A percentile compares a stretch with the other conserved stretches of the same genome.
phyloP scores from a whole-genome alignment of 768 basidiomycete genomes.

The Gloeopeniophorella convolvens region DNA sequence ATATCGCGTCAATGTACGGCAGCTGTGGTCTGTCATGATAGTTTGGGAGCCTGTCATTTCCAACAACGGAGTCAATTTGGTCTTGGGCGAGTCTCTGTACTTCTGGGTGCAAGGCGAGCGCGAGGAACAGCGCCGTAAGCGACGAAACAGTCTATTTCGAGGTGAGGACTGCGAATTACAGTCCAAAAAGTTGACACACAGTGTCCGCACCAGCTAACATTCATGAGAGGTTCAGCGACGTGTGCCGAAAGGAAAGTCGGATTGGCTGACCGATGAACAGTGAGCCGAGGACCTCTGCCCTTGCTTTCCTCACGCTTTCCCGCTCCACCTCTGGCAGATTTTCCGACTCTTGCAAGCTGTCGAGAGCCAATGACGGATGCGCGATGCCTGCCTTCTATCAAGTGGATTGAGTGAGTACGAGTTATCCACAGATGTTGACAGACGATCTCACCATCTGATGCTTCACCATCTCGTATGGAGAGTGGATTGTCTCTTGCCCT shows the following conservation, averaged over 20 bases:
- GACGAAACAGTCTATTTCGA: constrained; percentile 19
- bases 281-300: not conserved
- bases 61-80: constrained; percentile 26
- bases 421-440: too few species aligned
- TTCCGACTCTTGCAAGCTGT: not conserved
- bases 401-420: not conserved
- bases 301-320: not conserved
- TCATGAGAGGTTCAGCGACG: not conserved
- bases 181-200: not conserved
- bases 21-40: constrained; percentile 23
- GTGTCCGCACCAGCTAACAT: constrained; percentile 9
- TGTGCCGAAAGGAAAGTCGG: not conserved
- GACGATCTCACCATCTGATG: not conserved
- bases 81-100: constrained; percentile 24
- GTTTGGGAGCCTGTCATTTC: constrained; percentile 25
- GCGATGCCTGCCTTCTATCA: constrained; percentile 1
- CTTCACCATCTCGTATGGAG: not conserved
- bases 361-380: not conserved
- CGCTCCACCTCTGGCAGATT: not conserved
- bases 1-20: constrained; percentile 23
- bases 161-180: not conserved
- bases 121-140: constrained; percentile 25
- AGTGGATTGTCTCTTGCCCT: not conserved
- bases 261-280: constrained; percentile 1
- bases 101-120: constrained; percentile 24